These are phyloP conservation scores for Trichosanthes truncata DNA, from an alignment of 306 rosid genomes.

Conservation along the genomic window DNA sequence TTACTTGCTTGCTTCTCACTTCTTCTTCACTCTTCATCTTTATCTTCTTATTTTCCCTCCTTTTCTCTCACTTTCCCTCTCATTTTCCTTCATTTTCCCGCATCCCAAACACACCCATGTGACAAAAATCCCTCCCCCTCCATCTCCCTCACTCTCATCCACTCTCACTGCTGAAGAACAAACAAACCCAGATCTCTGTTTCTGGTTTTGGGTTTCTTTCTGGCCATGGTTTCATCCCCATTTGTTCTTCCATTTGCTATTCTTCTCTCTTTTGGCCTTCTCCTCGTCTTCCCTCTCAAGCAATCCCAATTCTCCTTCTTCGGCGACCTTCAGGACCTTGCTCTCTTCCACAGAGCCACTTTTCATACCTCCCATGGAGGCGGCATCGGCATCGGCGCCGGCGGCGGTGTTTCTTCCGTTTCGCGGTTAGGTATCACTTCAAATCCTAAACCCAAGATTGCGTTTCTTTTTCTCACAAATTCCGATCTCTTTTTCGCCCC, in stretches of 20 bases:
- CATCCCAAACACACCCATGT: conserved; percentile 1
- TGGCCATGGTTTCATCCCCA: conserved; percentile 36
- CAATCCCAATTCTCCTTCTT: conserved; percentile 9
- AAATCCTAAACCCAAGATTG: conserved; percentile 44
- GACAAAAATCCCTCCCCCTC: not conserved
- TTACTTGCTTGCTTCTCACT: not conserved
- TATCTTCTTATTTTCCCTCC: not conserved
- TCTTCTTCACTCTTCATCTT: not conserved
- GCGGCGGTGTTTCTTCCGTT: not conserved
- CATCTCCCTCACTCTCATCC: not conserved
- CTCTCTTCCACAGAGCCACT: conserved; percentile 32
- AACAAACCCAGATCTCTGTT: not conserved
- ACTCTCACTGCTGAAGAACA: not conserved
- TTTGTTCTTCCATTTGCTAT: conserved; percentile 24
- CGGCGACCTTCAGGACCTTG: conserved; percentile 22
- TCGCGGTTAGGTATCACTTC: conserved; percentile 16
- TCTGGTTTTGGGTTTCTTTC: not conserved
- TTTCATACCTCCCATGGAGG: conserved; percentile 7
- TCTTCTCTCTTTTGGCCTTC: conserved; percentile 25
- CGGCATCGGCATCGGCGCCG: not conserved
- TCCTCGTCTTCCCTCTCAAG: conserved; percentile 20
- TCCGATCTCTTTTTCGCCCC: conserved; percentile 53
- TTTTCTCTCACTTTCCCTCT: not conserved
- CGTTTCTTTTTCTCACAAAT: conserved; percentile 61
- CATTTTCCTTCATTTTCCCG: not conserved